Conservation (phyloP, 805 yeast genomes). For the Metschnikowia borealis region DNA sequence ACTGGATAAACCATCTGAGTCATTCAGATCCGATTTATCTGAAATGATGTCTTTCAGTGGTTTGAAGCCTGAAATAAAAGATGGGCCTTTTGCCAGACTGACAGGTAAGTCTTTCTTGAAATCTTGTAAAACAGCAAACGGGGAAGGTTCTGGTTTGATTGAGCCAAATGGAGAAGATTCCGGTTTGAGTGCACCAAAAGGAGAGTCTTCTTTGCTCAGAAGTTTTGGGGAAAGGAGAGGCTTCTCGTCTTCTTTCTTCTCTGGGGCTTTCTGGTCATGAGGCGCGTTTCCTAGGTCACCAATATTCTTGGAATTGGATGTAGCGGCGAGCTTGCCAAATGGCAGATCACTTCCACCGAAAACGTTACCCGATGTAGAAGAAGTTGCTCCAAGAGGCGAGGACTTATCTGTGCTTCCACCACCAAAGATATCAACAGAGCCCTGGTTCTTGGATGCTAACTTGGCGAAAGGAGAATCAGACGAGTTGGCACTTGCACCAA, state of each 20-base stretch:
- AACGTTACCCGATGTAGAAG: not conserved
- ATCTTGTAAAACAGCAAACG: constrained; percentile 1
- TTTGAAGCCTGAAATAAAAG: not conserved
- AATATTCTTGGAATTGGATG: not conserved
- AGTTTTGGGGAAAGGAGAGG: not conserved
- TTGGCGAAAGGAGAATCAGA: constrained; percentile 2
- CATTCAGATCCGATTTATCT: too few relatives aligned
- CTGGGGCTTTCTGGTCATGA: not conserved
- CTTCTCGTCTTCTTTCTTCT: not conserved
- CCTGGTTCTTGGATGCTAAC: not conserved
- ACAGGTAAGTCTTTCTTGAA: not conserved
- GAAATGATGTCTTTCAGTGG: not conserved
- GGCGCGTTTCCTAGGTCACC: not conserved
- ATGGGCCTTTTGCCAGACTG: not conserved
- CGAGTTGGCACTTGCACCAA: not conserved
- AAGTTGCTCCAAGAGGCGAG: not conserved
- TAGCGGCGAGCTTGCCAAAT: not conserved
- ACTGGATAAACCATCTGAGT: not conserved
- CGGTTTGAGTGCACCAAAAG: not conserved
- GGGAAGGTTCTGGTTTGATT: not conserved
- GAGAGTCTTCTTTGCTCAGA: not conserved
- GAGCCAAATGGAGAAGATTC: constrained; percentile 1
- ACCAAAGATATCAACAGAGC: not conserved
- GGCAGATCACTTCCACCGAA: not conserved
- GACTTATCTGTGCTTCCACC: not conserved